Evolutionary conservation across 495 filamentous ascomycete species (phyloP).

Genomic region (Cudoniella acicularis): DNA sequence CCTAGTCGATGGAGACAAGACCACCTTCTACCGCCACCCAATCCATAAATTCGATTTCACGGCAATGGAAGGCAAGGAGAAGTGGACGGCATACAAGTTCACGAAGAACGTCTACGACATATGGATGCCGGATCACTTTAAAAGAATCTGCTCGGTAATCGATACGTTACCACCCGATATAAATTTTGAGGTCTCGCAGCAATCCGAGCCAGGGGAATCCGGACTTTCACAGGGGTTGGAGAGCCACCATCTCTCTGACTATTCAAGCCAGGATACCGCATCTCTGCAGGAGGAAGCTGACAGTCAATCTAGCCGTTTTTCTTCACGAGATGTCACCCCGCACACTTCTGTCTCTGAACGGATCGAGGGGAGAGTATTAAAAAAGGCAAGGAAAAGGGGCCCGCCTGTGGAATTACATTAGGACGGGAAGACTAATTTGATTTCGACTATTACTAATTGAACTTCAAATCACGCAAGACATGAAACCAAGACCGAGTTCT

Average conservation of each 20-base stretch:
- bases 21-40: conserved; percentile 30
- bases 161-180: too few relatives aligned
- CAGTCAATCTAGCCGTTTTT: conserved; percentile 3
- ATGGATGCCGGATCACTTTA: conserved; percentile 37
- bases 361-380: not conserved
- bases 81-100: conserved; percentile 34
- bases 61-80: conserved; percentile 29
- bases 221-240: too few relatives aligned
- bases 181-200: too few relatives aligned
- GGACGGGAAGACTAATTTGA: too few relatives aligned
- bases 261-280: conserved; percentile 1
- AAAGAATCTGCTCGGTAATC: conserved; percentile 39
- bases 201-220: too few relatives aligned
- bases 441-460: too few relatives aligned
- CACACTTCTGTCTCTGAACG: not conserved
- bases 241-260: too few relatives aligned
- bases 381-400: conserved; percentile 1
- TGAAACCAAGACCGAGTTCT: too few relatives aligned
- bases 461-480: too few relatives aligned
- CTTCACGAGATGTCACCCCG: conserved; percentile 5
- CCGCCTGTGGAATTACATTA: not conserved
- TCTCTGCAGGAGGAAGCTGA: too few relatives aligned
- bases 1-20: conserved; percentile 28
- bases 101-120: conserved; percentile 39
- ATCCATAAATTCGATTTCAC: conserved; percentile 29